These are phyloP conservation scores for Pulveroboletus sp. DNA, from an alignment of 768 basidiomycete genomes.

Conservation along the genomic window DNA sequence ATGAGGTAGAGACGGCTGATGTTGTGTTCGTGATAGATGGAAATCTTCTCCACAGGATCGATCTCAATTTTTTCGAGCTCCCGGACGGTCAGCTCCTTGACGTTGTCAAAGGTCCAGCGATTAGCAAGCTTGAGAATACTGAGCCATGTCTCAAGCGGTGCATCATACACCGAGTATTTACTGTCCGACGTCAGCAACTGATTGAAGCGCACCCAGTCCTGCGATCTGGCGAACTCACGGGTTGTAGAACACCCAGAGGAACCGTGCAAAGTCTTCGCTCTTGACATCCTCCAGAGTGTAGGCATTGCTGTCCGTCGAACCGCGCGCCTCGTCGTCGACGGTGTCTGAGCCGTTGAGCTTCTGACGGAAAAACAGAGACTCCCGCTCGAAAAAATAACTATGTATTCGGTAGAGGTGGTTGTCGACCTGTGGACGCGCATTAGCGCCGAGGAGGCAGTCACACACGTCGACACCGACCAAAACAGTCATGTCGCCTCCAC, in stretches of 20 bases:
- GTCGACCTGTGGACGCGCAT: conserved; percentile 43
- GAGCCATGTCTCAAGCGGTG: conserved; percentile 38
- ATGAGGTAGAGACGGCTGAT: conserved; percentile 34
- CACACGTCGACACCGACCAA: conserved; percentile 37
- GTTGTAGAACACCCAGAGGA: conserved; percentile 63
- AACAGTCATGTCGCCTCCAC: conserved; percentile 54
- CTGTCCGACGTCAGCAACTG: conserved; percentile 14
- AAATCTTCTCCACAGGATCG: conserved; percentile 34
- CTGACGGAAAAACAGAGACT: conserved; percentile 45
- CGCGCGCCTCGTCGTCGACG: conserved; percentile 28
- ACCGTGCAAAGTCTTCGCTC: conserved; percentile 46
- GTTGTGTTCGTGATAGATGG: conserved; percentile 35
- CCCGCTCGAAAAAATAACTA: conserved; percentile 58
- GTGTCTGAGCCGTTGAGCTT: conserved; percentile 31
- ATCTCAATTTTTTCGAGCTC: conserved; percentile 37
- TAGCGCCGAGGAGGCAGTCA: conserved; percentile 3
- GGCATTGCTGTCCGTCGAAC: conserved; percentile 38
- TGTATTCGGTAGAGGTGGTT: conserved; percentile 54
- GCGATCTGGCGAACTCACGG: conserved; percentile 36
- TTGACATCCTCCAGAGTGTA: conserved; percentile 43
- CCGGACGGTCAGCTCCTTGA: conserved; percentile 36
- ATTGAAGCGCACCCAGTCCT: neutral
- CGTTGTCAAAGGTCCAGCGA: conserved; percentile 37
- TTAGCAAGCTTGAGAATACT: conserved; percentile 37
- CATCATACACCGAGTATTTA: conserved; percentile 37